Evolutionary conservation across 495 filamentous ascomycete species (phyloP).

Genomic region (Antarctomyces pellizariae): DNA sequence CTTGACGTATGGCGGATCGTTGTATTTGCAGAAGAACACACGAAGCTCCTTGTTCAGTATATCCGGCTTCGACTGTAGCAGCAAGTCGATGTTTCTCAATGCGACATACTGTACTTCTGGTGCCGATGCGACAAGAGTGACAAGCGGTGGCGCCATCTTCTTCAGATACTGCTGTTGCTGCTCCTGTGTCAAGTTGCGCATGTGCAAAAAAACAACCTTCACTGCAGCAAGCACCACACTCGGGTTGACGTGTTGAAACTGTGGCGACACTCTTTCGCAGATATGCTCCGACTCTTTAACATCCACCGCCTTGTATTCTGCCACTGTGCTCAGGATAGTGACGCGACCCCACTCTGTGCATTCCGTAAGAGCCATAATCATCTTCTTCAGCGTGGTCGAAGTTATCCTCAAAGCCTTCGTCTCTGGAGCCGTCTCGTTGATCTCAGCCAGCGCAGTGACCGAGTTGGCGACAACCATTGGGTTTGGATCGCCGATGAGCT

Average conservation of each 20-base stretch:
- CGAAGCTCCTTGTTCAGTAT: conserved; percentile 92
- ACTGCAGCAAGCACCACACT: conserved; percentile 92
- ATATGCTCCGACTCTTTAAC: conserved; percentile 96
- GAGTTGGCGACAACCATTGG: conserved; percentile 98
- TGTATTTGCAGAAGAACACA: conserved; percentile 99
- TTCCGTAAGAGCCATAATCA: conserved; percentile 91
- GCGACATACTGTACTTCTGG: conserved; percentile 98
- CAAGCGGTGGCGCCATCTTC: conserved; percentile 95
- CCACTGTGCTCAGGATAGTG: conserved; percentile 73
- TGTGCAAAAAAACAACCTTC: conserved; percentile 94
- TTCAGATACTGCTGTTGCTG: conserved; percentile 61
- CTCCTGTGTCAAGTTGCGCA: conserved; percentile 62
- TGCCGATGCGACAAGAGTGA: conserved; percentile 84
- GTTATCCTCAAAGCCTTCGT: conserved; percentile 69
- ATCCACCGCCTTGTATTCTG: conserved; percentile 67
- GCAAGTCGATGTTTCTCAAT: conserved; percentile 79
- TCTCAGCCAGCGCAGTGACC: conserved; percentile 82
- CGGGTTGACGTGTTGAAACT: conserved; percentile 97
- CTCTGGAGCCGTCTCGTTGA: conserved; percentile 73
- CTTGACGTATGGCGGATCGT: conserved; percentile 94
- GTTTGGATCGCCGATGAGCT: conserved; percentile 91
- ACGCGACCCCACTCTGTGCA: conserved; percentile 99
- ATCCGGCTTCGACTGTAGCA: conserved; percentile 86
- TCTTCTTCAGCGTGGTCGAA: conserved; percentile 62
- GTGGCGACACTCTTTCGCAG: conserved; percentile 82